phyloP scores from a whole-genome alignment of 345 rosid species.

The Gossypium stocksii region DNA sequence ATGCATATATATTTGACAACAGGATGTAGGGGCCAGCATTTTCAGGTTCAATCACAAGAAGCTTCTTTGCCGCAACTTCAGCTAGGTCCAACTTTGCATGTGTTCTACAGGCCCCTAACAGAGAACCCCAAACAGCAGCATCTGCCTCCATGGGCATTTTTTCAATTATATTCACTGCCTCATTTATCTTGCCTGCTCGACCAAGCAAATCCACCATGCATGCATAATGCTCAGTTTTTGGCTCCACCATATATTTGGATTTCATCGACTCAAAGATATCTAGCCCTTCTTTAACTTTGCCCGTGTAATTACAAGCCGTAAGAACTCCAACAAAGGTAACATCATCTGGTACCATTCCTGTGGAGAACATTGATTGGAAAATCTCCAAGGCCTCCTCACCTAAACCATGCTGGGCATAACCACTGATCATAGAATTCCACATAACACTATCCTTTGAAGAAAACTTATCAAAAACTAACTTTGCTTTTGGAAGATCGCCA shows the following conservation, averaged over 20 bases:
- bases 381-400: slow-evolving; percentile 61
- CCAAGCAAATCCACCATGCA: slow-evolving; percentile 88
- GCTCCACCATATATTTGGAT: slow-evolving; percentile 42
- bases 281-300: slow-evolving; percentile 60
- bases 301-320: slow-evolving; percentile 74
- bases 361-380: slow-evolving; percentile 54
- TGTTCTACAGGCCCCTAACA: slow-evolving; percentile 72
- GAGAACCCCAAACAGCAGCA: slow-evolving; percentile 77
- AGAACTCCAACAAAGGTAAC: slow-evolving; percentile 72
- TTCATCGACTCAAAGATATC: slow-evolving; percentile 64
- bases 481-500: slow-evolving; percentile 65
- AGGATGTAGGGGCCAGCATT: slow-evolving; percentile 68
- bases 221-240: slow-evolving; percentile 61
- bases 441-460: slow-evolving; percentile 57
- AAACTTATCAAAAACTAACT: slow-evolving; percentile 56
- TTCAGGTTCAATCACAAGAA: slow-evolving; percentile 54
- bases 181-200: slow-evolving; percentile 57
- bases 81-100: slow-evolving; percentile 64
- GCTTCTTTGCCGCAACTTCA: slow-evolving; percentile 67
- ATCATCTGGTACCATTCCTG: slow-evolving; percentile 55
- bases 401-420: slow-evolving; percentile 70
- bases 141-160: slow-evolving; percentile 67
- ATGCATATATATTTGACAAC: slow-evolving; percentile 65
- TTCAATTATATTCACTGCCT: slow-evolving; percentile 61
- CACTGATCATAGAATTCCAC: slow-evolving; percentile 82